Conservation (phyloP, 1,139 yeast genomes). For the Dujonia santamariae region DNA sequence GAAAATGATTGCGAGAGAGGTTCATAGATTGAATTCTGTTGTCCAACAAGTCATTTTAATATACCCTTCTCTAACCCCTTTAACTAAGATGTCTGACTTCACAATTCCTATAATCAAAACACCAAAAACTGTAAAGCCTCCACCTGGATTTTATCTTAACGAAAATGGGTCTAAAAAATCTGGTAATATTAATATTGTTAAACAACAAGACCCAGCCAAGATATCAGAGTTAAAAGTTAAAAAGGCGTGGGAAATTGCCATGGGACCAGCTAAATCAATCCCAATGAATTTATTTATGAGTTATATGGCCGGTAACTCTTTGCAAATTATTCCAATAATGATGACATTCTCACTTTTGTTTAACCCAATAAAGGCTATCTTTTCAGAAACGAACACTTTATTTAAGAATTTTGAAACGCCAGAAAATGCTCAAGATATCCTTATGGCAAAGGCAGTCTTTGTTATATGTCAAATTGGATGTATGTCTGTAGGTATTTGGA, state of each 20-base stretch:
- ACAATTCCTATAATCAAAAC: conserved; percentile 13
- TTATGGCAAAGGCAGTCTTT: conserved; percentile 33
- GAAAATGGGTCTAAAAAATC: conserved; percentile 5
- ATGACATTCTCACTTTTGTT: conserved; percentile 85
- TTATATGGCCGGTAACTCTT: conserved; percentile 88
- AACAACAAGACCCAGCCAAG: conserved; percentile 6
- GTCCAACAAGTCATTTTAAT: too few species aligned
- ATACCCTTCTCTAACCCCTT: neutral
- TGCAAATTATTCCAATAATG: conserved; percentile 87
- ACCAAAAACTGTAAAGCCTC: conserved; percentile 13
- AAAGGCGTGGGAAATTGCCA: conserved; percentile 87
- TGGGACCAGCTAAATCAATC: conserved; percentile 77
- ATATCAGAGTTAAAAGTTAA: conserved; percentile 46
- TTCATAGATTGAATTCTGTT: too few species aligned
- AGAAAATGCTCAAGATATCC: conserved; percentile 39
- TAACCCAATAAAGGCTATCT: conserved; percentile 73
- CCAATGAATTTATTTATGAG: conserved; percentile 92
- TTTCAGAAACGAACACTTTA: conserved; percentile 46
- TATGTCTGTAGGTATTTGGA: conserved; percentile 79
- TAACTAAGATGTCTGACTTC: conserved; percentile 13
- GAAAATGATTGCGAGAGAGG: too few species aligned
- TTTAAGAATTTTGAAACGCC: conserved; percentile 39
- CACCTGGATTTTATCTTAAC: conserved; percentile 19
- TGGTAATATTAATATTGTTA: neutral
- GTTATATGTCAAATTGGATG: conserved; percentile 62